Evolutionary conservation across 768 basidiomycete genomes (phyloP).

Genomic region (Suillus cothurnatus): DNA sequence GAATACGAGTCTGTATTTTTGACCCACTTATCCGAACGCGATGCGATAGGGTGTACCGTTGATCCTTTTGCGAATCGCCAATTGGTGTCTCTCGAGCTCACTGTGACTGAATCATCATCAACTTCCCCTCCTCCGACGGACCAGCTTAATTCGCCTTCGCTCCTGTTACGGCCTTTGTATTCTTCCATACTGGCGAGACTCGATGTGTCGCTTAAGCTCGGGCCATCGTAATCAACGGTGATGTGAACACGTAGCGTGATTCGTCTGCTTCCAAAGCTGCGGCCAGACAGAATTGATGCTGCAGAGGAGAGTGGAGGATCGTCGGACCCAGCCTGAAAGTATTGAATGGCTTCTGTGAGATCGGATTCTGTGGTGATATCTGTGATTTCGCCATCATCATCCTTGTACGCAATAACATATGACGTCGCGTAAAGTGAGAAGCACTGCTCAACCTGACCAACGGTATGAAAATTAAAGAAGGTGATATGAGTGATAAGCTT

Average conservation of each 20-base stretch:
- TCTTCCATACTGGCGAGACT: conserved; percentile 82
- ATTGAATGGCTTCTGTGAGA: conserved; percentile 84
- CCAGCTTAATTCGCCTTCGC: conserved; percentile 44
- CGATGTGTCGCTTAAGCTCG: conserved; percentile 85
- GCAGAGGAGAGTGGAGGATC: conserved; percentile 72
- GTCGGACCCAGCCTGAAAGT: conserved; percentile 77
- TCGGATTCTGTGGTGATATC: conserved; percentile 71
- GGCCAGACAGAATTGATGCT: conserved; percentile 68
- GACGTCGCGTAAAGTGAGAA: conserved; percentile 72
- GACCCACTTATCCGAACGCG: conserved; percentile 1
- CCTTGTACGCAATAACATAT: conserved; percentile 80
- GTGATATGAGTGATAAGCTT: conserved; percentile 1
- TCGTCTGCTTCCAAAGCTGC: conserved; percentile 65
- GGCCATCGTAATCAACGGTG: conserved; percentile 87
- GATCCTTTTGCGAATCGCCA: conserved; percentile 14
- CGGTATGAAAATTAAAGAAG: conserved; percentile 2
- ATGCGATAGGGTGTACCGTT: conserved; percentile 5
- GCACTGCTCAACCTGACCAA: conserved; percentile 75
- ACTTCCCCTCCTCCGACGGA: conserved; percentile 46
- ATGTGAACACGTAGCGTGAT: conserved; percentile 80
- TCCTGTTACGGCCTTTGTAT: conserved; percentile 59
- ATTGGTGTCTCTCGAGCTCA: conserved; percentile 67
- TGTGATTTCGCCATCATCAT: conserved; percentile 83
- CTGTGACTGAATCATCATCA: conserved; percentile 76
- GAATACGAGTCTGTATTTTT: conserved; percentile 6